phyloP scores from a whole-genome alignment of 495 filamentous ascomycete species.

The Umbilicaria muhlenbergii region DNA sequence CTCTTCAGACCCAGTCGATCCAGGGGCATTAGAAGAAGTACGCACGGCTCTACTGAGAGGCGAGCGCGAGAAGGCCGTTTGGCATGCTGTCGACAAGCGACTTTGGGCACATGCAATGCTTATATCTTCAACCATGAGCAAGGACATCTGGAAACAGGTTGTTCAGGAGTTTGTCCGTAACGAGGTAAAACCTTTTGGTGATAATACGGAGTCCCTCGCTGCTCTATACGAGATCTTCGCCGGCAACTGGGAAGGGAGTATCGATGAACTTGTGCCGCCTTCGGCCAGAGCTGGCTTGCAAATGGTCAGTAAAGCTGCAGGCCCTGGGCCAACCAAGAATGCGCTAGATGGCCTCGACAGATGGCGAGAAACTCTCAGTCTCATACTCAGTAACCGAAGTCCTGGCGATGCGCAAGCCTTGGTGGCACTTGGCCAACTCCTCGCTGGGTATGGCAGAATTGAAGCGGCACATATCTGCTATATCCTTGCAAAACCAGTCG shows the following conservation, averaged over 20 bases:
- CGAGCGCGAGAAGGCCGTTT: slow-evolving; percentile 81
- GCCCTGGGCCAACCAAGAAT: slow-evolving; percentile 47
- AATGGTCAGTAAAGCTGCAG: slow-evolving; percentile 57
- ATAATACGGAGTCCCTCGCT: slow-evolving; percentile 70
- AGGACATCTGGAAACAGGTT: slow-evolving; percentile 73
- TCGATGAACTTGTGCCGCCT: slow-evolving; percentile 91
- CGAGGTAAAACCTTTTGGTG: slow-evolving; percentile 66
- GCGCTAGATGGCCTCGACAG: slow-evolving; percentile 73
- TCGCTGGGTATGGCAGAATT: slow-evolving; percentile 72
- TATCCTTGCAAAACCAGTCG: slow-evolving; percentile 34
- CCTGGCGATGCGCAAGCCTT: slow-evolving; percentile 62
- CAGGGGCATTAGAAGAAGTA: slow-evolving; percentile 49
- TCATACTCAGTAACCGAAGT: slow-evolving; percentile 79
- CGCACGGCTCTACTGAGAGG: slow-evolving; percentile 58
- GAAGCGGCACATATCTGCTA: slow-evolving; percentile 89
- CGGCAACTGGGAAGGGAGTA: slow-evolving; percentile 83
- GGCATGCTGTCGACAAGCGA: slow-evolving; percentile 84
- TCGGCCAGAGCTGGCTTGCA: slow-evolving; percentile 85
- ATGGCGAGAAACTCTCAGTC: slow-evolving; percentile 79
- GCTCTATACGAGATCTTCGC: slow-evolving; percentile 86
- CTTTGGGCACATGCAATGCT: slow-evolving; percentile 95
- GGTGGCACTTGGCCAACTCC: slow-evolving; percentile 61
- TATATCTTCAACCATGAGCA: slow-evolving; percentile 60
- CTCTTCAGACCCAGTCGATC: slow-evolving; percentile 46
- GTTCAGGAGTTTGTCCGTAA: slow-evolving; percentile 85